These are phyloP conservation scores for Chionographis japonica DNA, from an alignment of 106 monocot genomes.

Conservation along the genomic window DNA sequence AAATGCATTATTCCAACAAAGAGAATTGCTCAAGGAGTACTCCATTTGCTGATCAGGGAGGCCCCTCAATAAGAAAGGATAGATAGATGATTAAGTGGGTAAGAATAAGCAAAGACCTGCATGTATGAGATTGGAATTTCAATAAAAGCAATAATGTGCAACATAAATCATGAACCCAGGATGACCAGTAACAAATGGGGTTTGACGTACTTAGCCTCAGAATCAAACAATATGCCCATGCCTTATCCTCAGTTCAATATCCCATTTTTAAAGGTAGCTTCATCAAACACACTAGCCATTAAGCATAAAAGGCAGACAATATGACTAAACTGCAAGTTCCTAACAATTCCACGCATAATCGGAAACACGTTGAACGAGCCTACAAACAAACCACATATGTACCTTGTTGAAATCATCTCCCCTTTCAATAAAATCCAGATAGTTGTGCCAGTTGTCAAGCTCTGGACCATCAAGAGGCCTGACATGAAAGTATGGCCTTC, in stretches of 20 bases:
- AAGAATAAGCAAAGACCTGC: conserved; percentile 99
- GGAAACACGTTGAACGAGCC: conserved; percentile 18
- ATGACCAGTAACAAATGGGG: conserved; percentile 80
- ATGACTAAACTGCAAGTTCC: conserved; percentile 65
- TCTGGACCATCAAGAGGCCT: conserved; percentile 93
- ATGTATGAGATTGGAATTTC: conserved; percentile 96
- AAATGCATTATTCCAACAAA: conserved; percentile 36
- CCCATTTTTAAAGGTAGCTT: conserved; percentile 85
- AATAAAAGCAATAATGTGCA: conserved; percentile 46
- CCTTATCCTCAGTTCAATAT: conserved; percentile 88
- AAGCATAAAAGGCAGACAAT: conserved; percentile 77
- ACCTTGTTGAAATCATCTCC: conserved; percentile 98
- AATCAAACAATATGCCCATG: conserved; percentile 71
- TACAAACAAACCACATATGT: conserved; percentile 15
- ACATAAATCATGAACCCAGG: conserved; percentile 69
- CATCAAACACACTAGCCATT: conserved; percentile 77
- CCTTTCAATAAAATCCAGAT: conserved; percentile 90
- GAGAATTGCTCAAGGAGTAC: conserved; percentile 84
- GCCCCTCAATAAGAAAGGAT: conserved; percentile 74
- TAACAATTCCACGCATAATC: conserved; percentile 40
- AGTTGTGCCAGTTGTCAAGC: conserved; percentile 98
- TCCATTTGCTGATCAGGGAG: conserved; percentile 85
- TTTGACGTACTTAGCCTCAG: conserved; percentile 99
- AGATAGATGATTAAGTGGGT: conserved; percentile 88
- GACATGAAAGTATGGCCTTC: conserved; percentile 98